Percentiles rank a stretch among this genome's conserved stretches.
phyloP scores from a whole-genome alignment of 2,329 filamentous ascomycete genomes.

The Mollisiaceae sp. region DNA sequence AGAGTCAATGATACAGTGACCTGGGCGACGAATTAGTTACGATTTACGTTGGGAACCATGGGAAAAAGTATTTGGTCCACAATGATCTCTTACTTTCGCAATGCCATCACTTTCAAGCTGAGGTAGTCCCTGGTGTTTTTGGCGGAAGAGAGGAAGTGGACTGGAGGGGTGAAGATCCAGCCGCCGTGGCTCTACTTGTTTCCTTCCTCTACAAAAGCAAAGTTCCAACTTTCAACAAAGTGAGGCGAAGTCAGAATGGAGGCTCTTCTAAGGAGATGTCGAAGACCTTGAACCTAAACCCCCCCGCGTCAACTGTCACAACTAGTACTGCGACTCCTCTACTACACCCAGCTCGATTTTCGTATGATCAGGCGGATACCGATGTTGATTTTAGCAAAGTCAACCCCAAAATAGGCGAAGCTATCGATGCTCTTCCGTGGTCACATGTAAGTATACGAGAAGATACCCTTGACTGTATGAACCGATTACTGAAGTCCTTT shows the following conservation, averaged over 20 bases:
- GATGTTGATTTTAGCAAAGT: no score
- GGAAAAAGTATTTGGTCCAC: conserved; percentile 33
- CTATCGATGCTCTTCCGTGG: no score
- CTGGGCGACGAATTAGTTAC: conserved; percentile 32
- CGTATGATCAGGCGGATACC: no score
- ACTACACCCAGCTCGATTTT: no score
- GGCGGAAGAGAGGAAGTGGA: conserved; percentile 29
- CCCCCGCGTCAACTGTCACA: no score
- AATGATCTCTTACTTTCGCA: conserved; percentile 34
- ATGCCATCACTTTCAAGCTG: conserved; percentile 36
- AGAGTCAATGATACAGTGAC: conserved; percentile 20
- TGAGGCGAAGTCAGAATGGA: neutral
- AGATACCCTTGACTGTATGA: no score
- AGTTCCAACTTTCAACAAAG: conserved; percentile 8
- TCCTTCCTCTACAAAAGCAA: conserved; percentile 33
- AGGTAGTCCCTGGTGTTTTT: conserved; percentile 31
- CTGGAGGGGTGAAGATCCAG: conserved; percentile 29
- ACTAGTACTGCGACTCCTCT: no score
- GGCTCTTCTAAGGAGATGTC: no score
- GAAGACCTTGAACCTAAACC: no score
- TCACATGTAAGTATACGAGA: no score
- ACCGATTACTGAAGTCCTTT: no score
- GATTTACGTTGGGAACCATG: conserved; percentile 33
- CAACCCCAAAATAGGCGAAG: no score
- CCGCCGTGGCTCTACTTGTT: conserved; percentile 29